Conservation (phyloP, 1,284 basidiomycete species). For the Cryptococcus neoformans region DNA sequence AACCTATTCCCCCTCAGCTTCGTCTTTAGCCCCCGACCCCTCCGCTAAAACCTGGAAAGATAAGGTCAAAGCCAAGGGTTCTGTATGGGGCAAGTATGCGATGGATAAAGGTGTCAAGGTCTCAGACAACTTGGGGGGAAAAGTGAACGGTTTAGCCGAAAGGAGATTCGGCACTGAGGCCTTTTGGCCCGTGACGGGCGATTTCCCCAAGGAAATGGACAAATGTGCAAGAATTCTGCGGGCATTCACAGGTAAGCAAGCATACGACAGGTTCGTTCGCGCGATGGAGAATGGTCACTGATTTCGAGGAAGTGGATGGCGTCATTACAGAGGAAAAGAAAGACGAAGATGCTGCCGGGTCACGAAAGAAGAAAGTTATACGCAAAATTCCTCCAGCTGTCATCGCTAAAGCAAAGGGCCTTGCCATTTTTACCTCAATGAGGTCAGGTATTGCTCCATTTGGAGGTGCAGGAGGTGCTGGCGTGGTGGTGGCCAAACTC, state of each 20-base stretch:
- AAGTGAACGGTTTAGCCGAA: slow-evolving; percentile 43
- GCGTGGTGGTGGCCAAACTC: slow-evolving; percentile 50
- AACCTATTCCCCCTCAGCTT: background rate
- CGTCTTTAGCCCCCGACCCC: slow-evolving; percentile 9
- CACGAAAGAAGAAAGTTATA: slow-evolving; percentile 48
- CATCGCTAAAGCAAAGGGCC: slow-evolving; percentile 50
- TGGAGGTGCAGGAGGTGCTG: slow-evolving; percentile 55
- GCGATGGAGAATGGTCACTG: slow-evolving; percentile 1
- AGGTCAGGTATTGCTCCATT: slow-evolving; percentile 54
- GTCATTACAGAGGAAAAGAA: slow-evolving; percentile 32
- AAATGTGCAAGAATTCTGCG: slow-evolving; percentile 55
- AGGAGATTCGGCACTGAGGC: slow-evolving; percentile 51
- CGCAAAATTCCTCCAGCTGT: slow-evolving; percentile 55
- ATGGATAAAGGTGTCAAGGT: slow-evolving; percentile 37
- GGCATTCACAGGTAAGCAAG: slow-evolving; percentile 47
- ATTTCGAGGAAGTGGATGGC: slow-evolving; percentile 34
- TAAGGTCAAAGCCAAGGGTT: slow-evolving; percentile 31
- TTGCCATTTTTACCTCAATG: slow-evolving; percentile 56
- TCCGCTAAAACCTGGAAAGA: slow-evolving; percentile 22
- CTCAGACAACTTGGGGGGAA: slow-evolving; percentile 43
- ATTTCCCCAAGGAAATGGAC: slow-evolving; percentile 53
- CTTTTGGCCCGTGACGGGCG: slow-evolving; percentile 55
- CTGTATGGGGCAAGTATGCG: slow-evolving; percentile 39
- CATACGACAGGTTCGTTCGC: background rate
- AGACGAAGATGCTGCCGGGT: slow-evolving; percentile 18